Conservation (phyloP, 371 early-diverging fungal species). For the Apophysomyces elegans region DNA sequence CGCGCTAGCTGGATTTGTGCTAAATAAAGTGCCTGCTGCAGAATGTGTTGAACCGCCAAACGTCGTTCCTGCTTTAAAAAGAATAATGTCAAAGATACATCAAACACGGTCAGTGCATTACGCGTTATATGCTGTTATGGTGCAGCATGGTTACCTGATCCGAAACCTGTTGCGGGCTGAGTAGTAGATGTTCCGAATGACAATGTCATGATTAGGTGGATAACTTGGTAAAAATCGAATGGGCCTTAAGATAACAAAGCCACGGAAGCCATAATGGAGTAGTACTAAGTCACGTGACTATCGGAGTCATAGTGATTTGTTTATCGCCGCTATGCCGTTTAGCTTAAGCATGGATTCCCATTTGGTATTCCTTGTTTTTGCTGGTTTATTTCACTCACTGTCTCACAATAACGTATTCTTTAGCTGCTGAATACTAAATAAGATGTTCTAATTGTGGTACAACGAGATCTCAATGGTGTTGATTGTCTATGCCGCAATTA, state of each 20-base stretch:
- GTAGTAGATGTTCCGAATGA: constrained; percentile 20
- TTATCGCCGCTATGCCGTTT: too few species aligned
- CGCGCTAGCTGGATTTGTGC: constrained; percentile 4
- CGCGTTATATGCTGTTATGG: background rate
- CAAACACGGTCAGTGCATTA: background rate
- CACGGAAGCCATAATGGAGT: too few species aligned
- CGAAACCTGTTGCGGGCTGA: constrained; percentile 23
- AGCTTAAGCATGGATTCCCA: too few species aligned
- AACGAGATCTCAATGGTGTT: too few species aligned
- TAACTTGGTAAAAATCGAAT: background rate
- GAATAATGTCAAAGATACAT: background rate
- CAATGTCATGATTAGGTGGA: constrained; percentile 19
- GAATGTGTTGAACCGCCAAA: constrained; percentile 9
- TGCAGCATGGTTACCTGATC: constrained; percentile 15
- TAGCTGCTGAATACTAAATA: too few species aligned
- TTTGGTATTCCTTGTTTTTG: background rate
- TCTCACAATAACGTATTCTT: too few species aligned
- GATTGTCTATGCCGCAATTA: too few species aligned
- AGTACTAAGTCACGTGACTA: too few species aligned
- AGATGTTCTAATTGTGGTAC: too few species aligned
- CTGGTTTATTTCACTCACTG: background rate
- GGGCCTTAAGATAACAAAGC: background rate
- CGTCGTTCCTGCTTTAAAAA: constrained; percentile 9
- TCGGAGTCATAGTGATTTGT: too few species aligned
- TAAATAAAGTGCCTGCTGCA: constrained; percentile 21